A percentile compares a stretch with the other conserved stretches of the same genome.
These are phyloP conservation scores for Globisporangium cederbergense DNA, from an alignment of 352 stramenopile species.

Conservation along the genomic window DNA sequence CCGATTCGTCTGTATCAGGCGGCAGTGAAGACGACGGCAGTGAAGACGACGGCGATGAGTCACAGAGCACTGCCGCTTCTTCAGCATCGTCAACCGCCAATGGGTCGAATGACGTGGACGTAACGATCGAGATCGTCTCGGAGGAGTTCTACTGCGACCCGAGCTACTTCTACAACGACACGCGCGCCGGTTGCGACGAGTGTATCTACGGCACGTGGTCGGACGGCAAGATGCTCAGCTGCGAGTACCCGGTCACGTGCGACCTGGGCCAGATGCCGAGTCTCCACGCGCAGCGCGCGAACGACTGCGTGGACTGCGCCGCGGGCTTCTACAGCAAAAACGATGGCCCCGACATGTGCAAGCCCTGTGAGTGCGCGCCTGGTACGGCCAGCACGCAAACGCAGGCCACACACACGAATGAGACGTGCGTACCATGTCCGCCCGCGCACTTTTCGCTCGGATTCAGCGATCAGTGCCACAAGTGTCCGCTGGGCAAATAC, in stretches of 20 bases:
- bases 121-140: constrained; percentile 12
- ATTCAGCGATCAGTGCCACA: constrained; percentile 38
- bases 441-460: constrained; percentile 25
- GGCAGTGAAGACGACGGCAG: not conserved
- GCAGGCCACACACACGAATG: constrained; percentile 10
- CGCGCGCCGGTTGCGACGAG: constrained; percentile 22
- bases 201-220: constrained; percentile 46
- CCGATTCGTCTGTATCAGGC: not conserved
- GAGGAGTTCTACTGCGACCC: constrained; percentile 25
- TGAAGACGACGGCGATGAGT: not conserved
- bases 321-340: constrained; percentile 36
- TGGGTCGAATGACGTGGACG: constrained; percentile 2
- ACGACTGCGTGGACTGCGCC: constrained; percentile 29
- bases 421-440: constrained; percentile 24
- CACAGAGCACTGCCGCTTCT: not conserved
- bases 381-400: constrained; percentile 22
- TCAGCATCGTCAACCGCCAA: not conserved
- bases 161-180: constrained; percentile 38
- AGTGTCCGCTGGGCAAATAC: constrained; percentile 31
- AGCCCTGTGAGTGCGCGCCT: constrained; percentile 27
- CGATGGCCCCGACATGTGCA: constrained; percentile 37
- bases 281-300: constrained; percentile 24
- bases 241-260: constrained; percentile 35
- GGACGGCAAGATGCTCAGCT: constrained; percentile 36
- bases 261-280: constrained; percentile 22